Evolutionary conservation across 139 green algal species (phyloP).

Genomic region (Gonium pectorale): DNA sequence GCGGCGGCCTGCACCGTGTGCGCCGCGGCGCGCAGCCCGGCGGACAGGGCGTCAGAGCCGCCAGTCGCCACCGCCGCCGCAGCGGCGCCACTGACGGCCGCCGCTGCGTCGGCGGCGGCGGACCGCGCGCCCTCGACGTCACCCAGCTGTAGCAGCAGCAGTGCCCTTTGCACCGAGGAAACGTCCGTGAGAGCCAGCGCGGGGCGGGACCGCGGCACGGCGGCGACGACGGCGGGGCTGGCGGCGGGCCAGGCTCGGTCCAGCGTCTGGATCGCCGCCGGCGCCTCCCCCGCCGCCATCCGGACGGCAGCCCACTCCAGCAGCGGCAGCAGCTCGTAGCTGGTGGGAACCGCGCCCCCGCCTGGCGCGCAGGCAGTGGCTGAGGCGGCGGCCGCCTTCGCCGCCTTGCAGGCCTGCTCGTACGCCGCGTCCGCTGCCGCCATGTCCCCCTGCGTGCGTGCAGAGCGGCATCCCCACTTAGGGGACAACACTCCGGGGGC

Average conservation of each 20-base stretch:
- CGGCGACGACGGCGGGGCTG: neutral
- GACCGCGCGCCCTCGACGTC: neutral
- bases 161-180: neutral
- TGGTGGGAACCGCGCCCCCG: neutral
- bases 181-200: neutral
- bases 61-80: neutral
- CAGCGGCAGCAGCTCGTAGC: slow-evolving; percentile 3
- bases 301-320: slow-evolving; percentile 27
- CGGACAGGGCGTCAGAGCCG: neutral
- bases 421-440: neutral
- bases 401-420: slow-evolving; percentile 4
- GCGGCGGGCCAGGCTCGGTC: neutral
- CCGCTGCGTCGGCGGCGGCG: neutral
- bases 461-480: neutral
- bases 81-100: neutral
- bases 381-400: neutral
- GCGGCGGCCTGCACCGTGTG: slow-evolving; percentile 14
- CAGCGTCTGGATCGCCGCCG: neutral
- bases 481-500: neutral
- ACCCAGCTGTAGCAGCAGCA: slow-evolving; percentile 23
- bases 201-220: neutral
- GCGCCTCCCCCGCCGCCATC: neutral
- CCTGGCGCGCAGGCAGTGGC: neutral
- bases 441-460: neutral
- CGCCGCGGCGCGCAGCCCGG: neutral